phyloP scores from a whole-genome alignment of 306 rosid genomes.

The Elaeagnus macrophylla region DNA sequence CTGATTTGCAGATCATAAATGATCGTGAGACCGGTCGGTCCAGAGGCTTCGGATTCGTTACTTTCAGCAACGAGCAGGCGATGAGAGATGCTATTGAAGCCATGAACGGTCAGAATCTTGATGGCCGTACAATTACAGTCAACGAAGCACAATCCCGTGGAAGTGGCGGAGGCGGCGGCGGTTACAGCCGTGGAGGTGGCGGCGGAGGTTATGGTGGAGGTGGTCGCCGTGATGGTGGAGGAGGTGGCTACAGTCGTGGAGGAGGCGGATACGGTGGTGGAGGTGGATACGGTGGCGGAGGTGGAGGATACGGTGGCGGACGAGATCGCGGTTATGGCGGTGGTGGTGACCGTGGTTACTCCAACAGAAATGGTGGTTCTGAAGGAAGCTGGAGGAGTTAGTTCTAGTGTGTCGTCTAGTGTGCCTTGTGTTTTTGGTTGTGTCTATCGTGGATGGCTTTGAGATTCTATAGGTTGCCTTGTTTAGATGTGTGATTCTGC shows the following conservation, averaged over 20 bases:
- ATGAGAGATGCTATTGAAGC: conserved; percentile 80
- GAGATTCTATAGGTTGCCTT: conserved; percentile 3
- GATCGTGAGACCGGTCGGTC: conserved; percentile 96
- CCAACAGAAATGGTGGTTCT: conserved; percentile 46
- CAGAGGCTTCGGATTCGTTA: conserved; percentile 87
- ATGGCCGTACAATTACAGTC: conserved; percentile 86
- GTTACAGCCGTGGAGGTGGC: conserved; percentile 25
- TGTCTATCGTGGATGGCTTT: not conserved
- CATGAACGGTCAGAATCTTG: conserved; percentile 80
- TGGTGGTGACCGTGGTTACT: conserved; percentile 23
- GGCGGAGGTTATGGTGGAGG: conserved; percentile 34
- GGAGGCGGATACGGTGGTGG: conserved; percentile 29
- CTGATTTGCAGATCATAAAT: conserved; percentile 47
- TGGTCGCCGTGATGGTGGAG: conserved; percentile 16
- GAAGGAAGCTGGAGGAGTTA: conserved; percentile 78
- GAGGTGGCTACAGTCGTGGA: conserved; percentile 17
- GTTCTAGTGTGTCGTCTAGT: not conserved
- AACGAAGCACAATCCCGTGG: conserved; percentile 91
- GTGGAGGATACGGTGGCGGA: conserved; percentile 24
- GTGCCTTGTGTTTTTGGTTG: not conserved
- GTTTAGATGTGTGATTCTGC: conserved; percentile 15
- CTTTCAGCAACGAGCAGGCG: conserved; percentile 58
- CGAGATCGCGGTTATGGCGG: conserved; percentile 22
- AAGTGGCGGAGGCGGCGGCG: conserved; percentile 46
- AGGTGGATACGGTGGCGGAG: conserved; percentile 27